Evolutionary conservation across 208 protist species (phyloP), one percentile per base, ranked within the genome.

Genomic region (Naegleria fowleri): DNA sequence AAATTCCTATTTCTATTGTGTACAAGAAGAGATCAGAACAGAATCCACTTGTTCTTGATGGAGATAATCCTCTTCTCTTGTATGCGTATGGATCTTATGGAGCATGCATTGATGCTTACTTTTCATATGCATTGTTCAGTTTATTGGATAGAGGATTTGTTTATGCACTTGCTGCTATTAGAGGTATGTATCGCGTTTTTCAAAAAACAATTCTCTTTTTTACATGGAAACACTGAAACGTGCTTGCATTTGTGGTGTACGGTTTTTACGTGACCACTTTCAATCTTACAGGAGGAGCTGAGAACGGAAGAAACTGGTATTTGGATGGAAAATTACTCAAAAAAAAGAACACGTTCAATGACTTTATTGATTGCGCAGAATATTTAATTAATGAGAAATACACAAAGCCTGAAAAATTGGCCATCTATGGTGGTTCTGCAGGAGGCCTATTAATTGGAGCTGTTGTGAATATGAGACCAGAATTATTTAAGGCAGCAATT

Each of bases 301-400:
- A 98, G 93, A 96, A 97, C 92, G 97, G 97, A 33, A 94, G 95
- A 15, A 92, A 93, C 40, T 97, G 96, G 96, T 98, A 97, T 93
- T 95, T 48, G 15, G 95, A 96, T 15, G 97, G 94, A 86, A 98
- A 98, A 93, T 97, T 97, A 93, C 93, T 96, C 36, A 97, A 94
- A 13, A 98, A 98, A 94, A 95, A 94, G 90, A 98, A 98, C 93
- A 98, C 97, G 83, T 98, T 98, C 91, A 95, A 92, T 51, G 97
- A 98, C 93, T 97, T 98, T 91, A 96, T 97, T 93, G 94, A 95
- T 7, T 93, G 95, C 86, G 96, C 96, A 22, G 94, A 98, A 92
- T 94, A 96, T 92, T 93, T 98, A 43, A 93, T 98, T 85, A 91
- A 95, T 15, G 86, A 58, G 13, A 94, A 94, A 41, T 75, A 96